Percentiles rank a stretch among this genome's conserved stretches.
phyloP scores from a whole-genome alignment of 768 basidiomycete genomes.

The Tulasnella sp. region DNA sequence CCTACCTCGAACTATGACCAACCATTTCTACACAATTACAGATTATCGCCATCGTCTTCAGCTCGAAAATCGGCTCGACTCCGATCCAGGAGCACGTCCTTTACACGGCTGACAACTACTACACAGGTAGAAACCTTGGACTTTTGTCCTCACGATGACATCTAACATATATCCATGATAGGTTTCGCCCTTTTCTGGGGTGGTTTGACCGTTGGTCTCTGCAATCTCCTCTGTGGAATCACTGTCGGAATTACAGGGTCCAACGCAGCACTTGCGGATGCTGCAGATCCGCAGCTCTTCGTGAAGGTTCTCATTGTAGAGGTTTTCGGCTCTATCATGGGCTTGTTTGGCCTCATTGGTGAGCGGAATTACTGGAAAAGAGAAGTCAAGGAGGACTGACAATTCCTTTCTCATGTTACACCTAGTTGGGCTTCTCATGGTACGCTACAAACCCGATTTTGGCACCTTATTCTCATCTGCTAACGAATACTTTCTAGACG shows the following conservation, averaged over 20 bases:
- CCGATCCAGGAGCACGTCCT: slow-evolving; percentile 57
- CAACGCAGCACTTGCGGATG: slow-evolving; percentile 91
- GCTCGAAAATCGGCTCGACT: slow-evolving; percentile 58
- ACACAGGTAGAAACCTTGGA: slow-evolving; percentile 57
- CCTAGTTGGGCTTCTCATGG: slow-evolving; percentile 77
- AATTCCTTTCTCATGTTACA: background rate
- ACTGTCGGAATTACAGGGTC: slow-evolving; percentile 94
- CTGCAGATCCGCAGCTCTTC: slow-evolving; percentile 89
- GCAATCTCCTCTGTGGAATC: slow-evolving; percentile 92
- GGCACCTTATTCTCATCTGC: background rate
- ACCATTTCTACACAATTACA: slow-evolving; percentile 34
- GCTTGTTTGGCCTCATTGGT: slow-evolving; percentile 92
- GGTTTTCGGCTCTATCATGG: slow-evolving; percentile 87
- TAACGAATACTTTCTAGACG: slow-evolving; percentile 31
- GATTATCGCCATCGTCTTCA: slow-evolving; percentile 97
- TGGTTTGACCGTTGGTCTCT: slow-evolving; percentile 86
- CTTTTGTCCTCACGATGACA: background rate
- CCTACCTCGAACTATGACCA: background rate
- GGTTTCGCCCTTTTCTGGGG: slow-evolving; percentile 97
- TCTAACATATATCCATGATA: slow-evolving; percentile 32
- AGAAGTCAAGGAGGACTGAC: background rate
- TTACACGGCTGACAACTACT: slow-evolving; percentile 86
- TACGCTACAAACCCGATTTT: slow-evolving; percentile 38
- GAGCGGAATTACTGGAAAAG: slow-evolving; percentile 32
- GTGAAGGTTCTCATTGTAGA: slow-evolving; percentile 97